These are phyloP conservation scores for Pittosporum tobira DNA, from an alignment of 129 eudicot genomes.

Conservation along the genomic window DNA sequence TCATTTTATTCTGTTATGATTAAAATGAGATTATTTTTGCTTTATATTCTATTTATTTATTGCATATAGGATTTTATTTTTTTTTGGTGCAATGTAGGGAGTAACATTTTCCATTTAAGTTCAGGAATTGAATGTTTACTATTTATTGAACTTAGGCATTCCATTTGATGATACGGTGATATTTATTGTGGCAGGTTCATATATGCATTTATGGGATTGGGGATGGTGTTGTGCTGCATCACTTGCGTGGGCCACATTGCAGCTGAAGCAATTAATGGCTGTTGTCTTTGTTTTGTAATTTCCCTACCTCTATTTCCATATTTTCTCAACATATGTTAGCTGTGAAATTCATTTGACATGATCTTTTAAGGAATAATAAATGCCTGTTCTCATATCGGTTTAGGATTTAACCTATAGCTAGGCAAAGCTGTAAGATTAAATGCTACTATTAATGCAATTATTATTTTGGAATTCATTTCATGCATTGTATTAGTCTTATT, in stretches of 20 bases:
- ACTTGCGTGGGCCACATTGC: slow-evolving; percentile 80
- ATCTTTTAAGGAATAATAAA: neutral
- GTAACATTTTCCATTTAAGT: too few species aligned
- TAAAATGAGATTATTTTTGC: too few species aligned
- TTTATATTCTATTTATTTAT: too few species aligned
- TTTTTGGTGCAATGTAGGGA: too few species aligned
- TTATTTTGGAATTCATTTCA: neutral
- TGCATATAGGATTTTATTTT: too few species aligned
- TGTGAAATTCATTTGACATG: neutral
- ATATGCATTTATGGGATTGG: slow-evolving; percentile 77
- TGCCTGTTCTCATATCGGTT: too few species aligned
- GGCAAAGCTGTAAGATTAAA: neutral
- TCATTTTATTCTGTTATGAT: too few species aligned
- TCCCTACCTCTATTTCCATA: slow-evolving; percentile 6
- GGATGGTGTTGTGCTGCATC: slow-evolving; percentile 55
- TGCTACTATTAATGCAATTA: too few species aligned
- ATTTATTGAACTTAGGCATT: neutral
- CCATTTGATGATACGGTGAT: neutral
- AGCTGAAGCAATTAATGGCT: slow-evolving; percentile 74
- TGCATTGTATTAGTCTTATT: slow-evolving; percentile 24
- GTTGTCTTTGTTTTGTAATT: slow-evolving; percentile 96
- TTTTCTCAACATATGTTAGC: neutral
- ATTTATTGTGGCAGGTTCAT: slow-evolving; percentile 63
- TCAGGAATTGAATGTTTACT: neutral
- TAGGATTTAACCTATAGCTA: neutral